Evolutionary conservation across 495 filamentous ascomycete species (phyloP), one percentile per base, ranked within the genome.

Genomic region (Ascodesmis nigricans): DNA sequence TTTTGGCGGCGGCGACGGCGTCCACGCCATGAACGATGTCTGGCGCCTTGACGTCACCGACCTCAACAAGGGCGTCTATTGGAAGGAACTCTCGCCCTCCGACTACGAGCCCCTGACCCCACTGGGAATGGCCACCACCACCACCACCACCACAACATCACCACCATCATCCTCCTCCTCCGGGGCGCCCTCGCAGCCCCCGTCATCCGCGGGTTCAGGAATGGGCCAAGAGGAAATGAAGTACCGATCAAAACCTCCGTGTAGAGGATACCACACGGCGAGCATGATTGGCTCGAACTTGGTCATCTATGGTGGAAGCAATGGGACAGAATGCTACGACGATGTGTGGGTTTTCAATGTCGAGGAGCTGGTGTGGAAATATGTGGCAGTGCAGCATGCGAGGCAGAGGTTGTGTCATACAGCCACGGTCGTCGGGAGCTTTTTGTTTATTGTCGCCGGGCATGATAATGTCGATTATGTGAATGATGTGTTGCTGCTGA

Each of bases 331-430:
- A 50, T 73, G 69, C 48, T 74, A 73, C 50, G 58, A 65, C 42
- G 69, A 74, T 46, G 69, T 74, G 21, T 74, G 69, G 69, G 61
- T 74, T 17, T 73, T 73, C 45, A 65, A 73, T 43, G 65, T 71
- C 14, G 67, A 70, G 25, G 61, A 55, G 19, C 53, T 60, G 21
- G 35, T 51, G 14, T 73, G 69, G 64, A 64, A 58, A 34, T 41
- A 50, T 11, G 67, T 72, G 39, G 47, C 34, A 3, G 47, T 50
- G 10, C 52, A 55, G 15, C 33, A 64, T 10, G 65, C 64, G 18
- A 71, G 61, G 42, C 62, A 64, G 16, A 58, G 69, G 29, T 56
- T 74, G 17, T 67, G 64, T 31, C 69, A 74, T 45, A 71, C 69
- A 16, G 63, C 68, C 8, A 73, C 69, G 25, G 65, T 73, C 18